These are phyloP conservation scores for Orbilia ellipsospora DNA, from an alignment of 2,329 filamentous ascomycete species.

Conservation along the genomic window DNA sequence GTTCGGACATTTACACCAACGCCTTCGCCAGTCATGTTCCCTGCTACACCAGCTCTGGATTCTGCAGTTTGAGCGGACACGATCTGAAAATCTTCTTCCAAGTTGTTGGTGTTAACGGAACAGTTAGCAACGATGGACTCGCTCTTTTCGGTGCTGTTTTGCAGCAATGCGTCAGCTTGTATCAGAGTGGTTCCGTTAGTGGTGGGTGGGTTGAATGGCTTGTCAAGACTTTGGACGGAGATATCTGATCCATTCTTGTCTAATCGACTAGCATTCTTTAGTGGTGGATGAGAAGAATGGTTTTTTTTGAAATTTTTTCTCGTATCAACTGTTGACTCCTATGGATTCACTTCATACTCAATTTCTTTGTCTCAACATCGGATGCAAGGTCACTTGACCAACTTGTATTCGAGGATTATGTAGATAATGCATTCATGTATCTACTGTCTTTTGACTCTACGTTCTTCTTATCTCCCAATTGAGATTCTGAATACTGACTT, in stretches of 20 bases:
- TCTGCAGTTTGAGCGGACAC: constrained; percentile 19
- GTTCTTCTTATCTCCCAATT: constrained; percentile 83
- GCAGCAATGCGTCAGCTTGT: constrained; percentile 21
- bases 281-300: too few relatives aligned
- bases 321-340: too few relatives aligned
- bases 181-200: constrained; percentile 21
- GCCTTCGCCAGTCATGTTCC: constrained; percentile 45
- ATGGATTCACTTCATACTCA: not conserved
- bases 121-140: constrained; percentile 25
- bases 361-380: constrained; percentile 61
- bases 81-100: constrained; percentile 45
- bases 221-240: constrained; percentile 35
- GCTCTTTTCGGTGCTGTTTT: constrained; percentile 30
- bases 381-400: constrained; percentile 58
- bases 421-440: too few relatives aligned
- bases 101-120: constrained; percentile 33
- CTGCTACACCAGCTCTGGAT: constrained; percentile 32
- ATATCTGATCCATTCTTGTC: constrained; percentile 17
- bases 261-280: too few relatives aligned
- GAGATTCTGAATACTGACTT: constrained; percentile 90
- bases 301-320: not conserved
- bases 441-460: too few relatives aligned
- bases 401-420: too few relatives aligned
- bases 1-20: constrained; percentile 32
- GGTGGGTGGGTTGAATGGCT: constrained; percentile 38